Conservation (phyloP, 305 asterid genomes). For the Andrographis paniculata region DNA sequence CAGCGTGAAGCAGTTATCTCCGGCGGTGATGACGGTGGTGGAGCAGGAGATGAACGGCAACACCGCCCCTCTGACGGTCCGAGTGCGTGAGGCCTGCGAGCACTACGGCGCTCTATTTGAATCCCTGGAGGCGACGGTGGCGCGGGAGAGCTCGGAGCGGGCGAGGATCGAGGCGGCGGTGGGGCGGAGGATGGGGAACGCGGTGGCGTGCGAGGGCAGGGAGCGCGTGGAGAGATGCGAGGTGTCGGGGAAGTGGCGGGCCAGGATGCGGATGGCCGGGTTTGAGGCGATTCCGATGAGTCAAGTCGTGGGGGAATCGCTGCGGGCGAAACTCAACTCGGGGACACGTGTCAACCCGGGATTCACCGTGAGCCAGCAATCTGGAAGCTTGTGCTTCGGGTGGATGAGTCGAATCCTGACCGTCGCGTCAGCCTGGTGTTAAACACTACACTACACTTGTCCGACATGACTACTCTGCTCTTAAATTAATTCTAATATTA, state of each 20-base stretch:
- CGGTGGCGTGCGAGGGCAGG: conserved; percentile 96
- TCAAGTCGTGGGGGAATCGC: conserved; percentile 39
- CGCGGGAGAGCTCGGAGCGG: conserved; percentile 37
- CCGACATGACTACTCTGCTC: no score
- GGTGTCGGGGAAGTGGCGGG: conserved; percentile 91
- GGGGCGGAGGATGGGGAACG: conserved; percentile 68
- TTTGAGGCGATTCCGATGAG: conserved; percentile 43
- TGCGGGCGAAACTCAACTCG: conserved; percentile 44
- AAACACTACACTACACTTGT: conserved; percentile 5
- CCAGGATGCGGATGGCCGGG: conserved; percentile 90
- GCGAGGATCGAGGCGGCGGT: conserved; percentile 70
- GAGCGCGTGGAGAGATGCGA: conserved; percentile 94
- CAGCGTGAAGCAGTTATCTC: conserved; percentile 58
- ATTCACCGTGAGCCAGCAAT: conserved; percentile 54
- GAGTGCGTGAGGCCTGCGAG: conserved; percentile 59
- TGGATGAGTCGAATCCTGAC: conserved; percentile 93
- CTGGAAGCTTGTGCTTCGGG: conserved; percentile 78
- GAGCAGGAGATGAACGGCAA: conserved; percentile 79
- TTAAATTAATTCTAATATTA: no score
- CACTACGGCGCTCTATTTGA: conserved; percentile 75
- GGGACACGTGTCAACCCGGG: conserved; percentile 93
- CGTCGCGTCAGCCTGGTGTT: conserved; percentile 94
- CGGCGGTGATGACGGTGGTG: conserved; percentile 61
- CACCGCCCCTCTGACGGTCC: conserved; percentile 65
- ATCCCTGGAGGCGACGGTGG: conserved; percentile 59